Evolutionary conservation across 2,329 filamentous ascomycete genomes (phyloP).

Genomic region (Xylariaceae sp.): DNA sequence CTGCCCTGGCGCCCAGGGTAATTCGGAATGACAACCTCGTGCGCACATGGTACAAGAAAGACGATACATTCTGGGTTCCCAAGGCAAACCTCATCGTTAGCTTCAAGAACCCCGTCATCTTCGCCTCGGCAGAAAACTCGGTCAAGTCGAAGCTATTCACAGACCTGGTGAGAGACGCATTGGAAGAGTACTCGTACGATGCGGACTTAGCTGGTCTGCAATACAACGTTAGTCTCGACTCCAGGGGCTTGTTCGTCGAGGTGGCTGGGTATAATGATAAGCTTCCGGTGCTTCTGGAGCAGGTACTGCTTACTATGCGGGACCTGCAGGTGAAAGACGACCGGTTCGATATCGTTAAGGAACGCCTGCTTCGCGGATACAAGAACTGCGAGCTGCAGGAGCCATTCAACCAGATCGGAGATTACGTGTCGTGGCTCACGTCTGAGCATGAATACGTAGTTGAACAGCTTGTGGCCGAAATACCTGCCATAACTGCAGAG

Average conservation of each 20-base stretch:
- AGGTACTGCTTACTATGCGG: constrained; percentile 76
- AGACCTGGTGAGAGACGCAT: constrained; percentile 77
- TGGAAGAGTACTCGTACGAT: constrained; percentile 93
- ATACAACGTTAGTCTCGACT: constrained; percentile 69
- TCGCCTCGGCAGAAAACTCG: constrained; percentile 67
- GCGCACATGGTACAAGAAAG: constrained; percentile 95
- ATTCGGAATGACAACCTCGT: constrained; percentile 76
- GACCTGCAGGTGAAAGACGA: constrained; percentile 80
- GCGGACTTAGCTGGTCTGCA: constrained; percentile 85
- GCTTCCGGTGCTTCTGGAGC: constrained; percentile 80
- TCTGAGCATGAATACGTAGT: constrained; percentile 70
- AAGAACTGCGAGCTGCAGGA: constrained; percentile 84
- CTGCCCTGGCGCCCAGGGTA: constrained; percentile 66
- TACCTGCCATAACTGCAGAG: constrained; percentile 65
- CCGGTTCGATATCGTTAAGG: constrained; percentile 85
- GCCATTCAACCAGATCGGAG: constrained; percentile 80
- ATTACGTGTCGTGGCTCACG: constrained; percentile 74
- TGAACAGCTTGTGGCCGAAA: constrained; percentile 70
- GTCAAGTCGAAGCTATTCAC: constrained; percentile 76
- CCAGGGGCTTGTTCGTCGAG: constrained; percentile 66
- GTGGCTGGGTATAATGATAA: constrained; percentile 96
- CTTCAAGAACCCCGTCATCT: constrained; percentile 71
- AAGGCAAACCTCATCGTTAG: constrained; percentile 83
- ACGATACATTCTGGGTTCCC: constrained; percentile 96
- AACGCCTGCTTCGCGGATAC: constrained; percentile 67